Evolutionary conservation across 176 grass and related monocot species (phyloP), one percentile per base, ranked within the genome.

Genomic region (Olyra latifolia): DNA sequence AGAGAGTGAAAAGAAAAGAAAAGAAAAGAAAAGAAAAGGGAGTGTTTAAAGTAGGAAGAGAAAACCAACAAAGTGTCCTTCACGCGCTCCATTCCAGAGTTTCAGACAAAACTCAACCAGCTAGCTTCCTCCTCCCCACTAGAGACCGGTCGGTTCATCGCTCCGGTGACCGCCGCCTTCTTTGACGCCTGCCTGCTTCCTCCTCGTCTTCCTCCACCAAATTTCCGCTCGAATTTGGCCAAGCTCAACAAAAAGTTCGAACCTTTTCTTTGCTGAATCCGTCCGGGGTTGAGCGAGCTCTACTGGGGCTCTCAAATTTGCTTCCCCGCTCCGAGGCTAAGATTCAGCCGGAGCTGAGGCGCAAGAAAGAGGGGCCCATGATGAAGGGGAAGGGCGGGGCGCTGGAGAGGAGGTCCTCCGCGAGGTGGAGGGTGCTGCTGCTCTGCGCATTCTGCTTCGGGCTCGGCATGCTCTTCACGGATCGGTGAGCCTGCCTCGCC

Each of bases 381-480:
- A 95, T 95, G 90, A 95, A 95, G 82, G 78, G 72, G 22, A 97
- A 87, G 40, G 50, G 79, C 69, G 74, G 42, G 42, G 55, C 52
- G 11, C 7, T 84, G 44, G 89, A 92, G 6, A 77, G 90, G 71
- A 94, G 86, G 80, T 71, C 89, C 19, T 87, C 85, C 45, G 47
- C 81, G 19, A 88, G 86, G 80, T 94, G 92, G 92, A 88, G 66
- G 85, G 5, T 98, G 86, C 28, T 91, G 17, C 38, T 91, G 28
- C 82, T 94, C 53, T 98, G 90, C 84, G 48, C 91, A 46, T 92
- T 72, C 71, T 61, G 95, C 88, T 98, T 98, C 84, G 88, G 76
- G 49, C 79, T 98, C 62, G 95, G 95, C 56, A 89, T 98, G 92
- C 83, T 94, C 62, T 88, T 98, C 85, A 91, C 95, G 6, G 81